Evolutionary conservation across 2,329 filamentous ascomycete genomes (phyloP).

Genomic region (Fusarium aywerte): DNA sequence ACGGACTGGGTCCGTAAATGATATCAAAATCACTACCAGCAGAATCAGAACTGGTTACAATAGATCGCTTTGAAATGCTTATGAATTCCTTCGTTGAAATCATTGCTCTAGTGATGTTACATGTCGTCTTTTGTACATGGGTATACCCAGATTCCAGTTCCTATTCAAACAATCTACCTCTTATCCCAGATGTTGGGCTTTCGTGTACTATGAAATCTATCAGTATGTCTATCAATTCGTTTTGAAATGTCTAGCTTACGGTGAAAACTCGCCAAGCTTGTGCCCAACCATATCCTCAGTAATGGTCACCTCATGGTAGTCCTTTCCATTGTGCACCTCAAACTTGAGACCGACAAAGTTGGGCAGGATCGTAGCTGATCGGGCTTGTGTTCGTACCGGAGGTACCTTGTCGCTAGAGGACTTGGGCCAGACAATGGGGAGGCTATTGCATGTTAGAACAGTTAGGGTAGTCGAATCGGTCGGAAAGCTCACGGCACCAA

Average conservation of each 20-base stretch:
- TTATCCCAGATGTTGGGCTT: constrained; percentile 67
- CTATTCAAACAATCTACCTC: constrained; percentile 44
- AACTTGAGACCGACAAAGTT: constrained; percentile 92
- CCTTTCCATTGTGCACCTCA: constrained; percentile 91
- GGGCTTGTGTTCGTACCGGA: constrained; percentile 87
- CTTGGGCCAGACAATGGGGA: constrained; percentile 71
- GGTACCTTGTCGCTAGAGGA: constrained; percentile 70
- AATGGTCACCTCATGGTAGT: constrained; percentile 82
- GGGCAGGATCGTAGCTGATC: constrained; percentile 87
- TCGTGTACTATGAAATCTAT: constrained; percentile 58
- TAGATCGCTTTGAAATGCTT: constrained; percentile 32
- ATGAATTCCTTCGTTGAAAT: constrained; percentile 24
- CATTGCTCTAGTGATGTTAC: constrained; percentile 46
- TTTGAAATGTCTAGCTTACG: constrained; percentile 66
- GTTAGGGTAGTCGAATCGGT: constrained; percentile 15
- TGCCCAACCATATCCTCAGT: constrained; percentile 97
- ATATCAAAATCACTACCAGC: constrained; percentile 34
- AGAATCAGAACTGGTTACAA: constrained; percentile 25
- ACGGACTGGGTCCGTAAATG: constrained; percentile 17
- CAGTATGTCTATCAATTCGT: not conserved
- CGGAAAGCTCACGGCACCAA: constrained; percentile 61
- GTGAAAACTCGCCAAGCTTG: constrained; percentile 91
- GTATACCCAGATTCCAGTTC: constrained; percentile 37
- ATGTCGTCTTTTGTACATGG: constrained; percentile 47
- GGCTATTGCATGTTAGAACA: constrained; percentile 55